Percentiles rank a stretch among this genome's conserved stretches.
Conservation (phyloP, 257 asterid species). For the Lavandula angustifolia region DNA sequence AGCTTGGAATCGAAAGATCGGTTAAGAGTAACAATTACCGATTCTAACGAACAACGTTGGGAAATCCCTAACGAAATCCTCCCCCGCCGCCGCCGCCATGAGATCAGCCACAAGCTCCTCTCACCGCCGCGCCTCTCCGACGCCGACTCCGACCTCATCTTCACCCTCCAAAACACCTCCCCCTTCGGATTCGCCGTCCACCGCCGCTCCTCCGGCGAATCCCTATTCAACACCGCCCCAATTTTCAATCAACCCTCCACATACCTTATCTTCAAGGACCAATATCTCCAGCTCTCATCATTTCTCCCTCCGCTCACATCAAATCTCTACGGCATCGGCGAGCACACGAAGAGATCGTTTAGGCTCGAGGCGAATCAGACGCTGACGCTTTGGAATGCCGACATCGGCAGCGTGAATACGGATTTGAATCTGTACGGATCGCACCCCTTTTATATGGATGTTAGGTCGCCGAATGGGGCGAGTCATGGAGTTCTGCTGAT, state of each 20-base stretch:
- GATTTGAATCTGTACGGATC: constrained; percentile 79
- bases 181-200: constrained; percentile 52
- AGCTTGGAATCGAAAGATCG: constrained; percentile 63
- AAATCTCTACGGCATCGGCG: constrained; percentile 80
- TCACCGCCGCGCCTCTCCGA: constrained; percentile 29
- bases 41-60: constrained; percentile 48
- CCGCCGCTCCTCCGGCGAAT: constrained; percentile 46
- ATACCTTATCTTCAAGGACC: constrained; percentile 66
- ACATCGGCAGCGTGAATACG: constrained; percentile 48
- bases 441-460: constrained; percentile 87
- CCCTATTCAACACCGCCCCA: constrained; percentile 45
- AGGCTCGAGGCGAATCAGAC: constrained; percentile 57
- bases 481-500: constrained; percentile 74
- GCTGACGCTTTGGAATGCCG: constrained; percentile 81
- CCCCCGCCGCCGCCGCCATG: constrained; percentile 46
- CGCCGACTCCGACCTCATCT: constrained; percentile 43
- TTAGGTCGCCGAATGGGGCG: constrained; percentile 57
- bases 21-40: constrained; percentile 51
- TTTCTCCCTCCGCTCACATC: constrained; percentile 54
- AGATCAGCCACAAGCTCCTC: no score
- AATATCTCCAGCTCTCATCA: constrained; percentile 77
- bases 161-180: constrained; percentile 44
- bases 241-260: constrained; percentile 31
- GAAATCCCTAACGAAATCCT: constrained; percentile 50
- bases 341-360: constrained; percentile 75